Evolutionary conservation across 345 rosid genomes (phyloP), one percentile per base, ranked within the genome.

Genomic region (Melastoma malabathricum): DNA sequence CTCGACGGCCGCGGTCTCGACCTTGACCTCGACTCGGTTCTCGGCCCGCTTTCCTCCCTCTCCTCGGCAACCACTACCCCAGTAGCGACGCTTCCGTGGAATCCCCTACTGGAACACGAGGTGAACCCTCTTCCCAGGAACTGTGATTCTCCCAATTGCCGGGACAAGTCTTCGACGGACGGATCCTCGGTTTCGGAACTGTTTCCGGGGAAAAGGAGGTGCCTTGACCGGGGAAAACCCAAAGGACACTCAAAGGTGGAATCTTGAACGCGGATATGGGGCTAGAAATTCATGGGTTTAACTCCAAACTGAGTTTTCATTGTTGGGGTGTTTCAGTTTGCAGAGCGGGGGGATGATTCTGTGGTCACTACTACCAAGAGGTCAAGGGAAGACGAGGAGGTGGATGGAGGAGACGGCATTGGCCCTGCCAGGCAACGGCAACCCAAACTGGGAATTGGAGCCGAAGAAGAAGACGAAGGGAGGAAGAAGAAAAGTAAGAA

Each of bases 151-250:
- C 38, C 38, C 38, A 29, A 29, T 29, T 29, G 38, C 55, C 59
- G 51, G 57, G 64, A 66, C 17, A 74, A 75, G 50, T 27, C 70
- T 47, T 70, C 61, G 16, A 76, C 56, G 39, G 80, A 69, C 38
- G 80, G 72, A 52, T 77, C 86, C 46, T 66, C 81, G 1, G 59
- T 79, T 51, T 74, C 79, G 8, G 77, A 72, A 13, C 74, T 58
- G 19, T 52, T 65, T 45, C 76, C 80, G 5, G 46, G 6, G 2
- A 29, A 29, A 29, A 29, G 38, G 38, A 29, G 9, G 38, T 29
- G 8, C 38, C 38, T 4, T 29, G 38, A 61, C 58, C 75, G 65
- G 76, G 72, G 77, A 85, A 89, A 76, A 79, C 95, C 60, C 85
- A 74, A 57, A 58, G 77, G 16, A 64, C 43, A 52, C 47, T 72